These are phyloP conservation scores for Cyclostephanos tholiformis DNA, from an alignment of 108 stramenopile genomes.

Conservation along the genomic window DNA sequence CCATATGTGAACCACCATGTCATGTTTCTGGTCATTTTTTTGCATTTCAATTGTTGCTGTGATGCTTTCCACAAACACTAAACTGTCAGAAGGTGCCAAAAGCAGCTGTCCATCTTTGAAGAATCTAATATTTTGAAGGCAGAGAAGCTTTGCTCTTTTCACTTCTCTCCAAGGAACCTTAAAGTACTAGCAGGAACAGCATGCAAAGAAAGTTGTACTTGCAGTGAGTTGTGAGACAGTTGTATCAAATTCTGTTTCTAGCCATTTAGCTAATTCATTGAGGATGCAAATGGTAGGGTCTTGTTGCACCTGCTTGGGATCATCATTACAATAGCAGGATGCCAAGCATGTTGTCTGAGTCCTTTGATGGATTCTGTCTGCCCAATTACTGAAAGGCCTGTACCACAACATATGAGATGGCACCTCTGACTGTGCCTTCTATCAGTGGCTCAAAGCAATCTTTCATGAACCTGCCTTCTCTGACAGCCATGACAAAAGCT, in stretches of 20 bases:
- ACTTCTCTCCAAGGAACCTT: slow-evolving; percentile 21
- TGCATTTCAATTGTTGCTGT: slow-evolving; percentile 26
- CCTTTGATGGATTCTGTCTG: background rate
- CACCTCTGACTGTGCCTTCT: too few species aligned
- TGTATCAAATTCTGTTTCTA: slow-evolving; percentile 5
- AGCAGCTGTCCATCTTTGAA: background rate
- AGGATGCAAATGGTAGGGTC: slow-evolving; percentile 7
- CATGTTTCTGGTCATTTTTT: slow-evolving; percentile 16
- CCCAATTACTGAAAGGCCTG: background rate
- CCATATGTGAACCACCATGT: slow-evolving; percentile 24
- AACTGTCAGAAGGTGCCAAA: background rate
- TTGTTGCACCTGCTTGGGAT: slow-evolving; percentile 7
- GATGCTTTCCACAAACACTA: slow-evolving; percentile 17
- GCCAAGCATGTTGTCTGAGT: background rate
- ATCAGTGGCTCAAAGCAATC: background rate
- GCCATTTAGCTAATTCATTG: background rate
- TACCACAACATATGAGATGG: background rate
- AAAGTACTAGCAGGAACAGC: slow-evolving; percentile 31
- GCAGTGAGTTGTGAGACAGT: background rate
- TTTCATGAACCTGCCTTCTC: slow-evolving; percentile 4
- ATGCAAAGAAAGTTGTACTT: slow-evolving; percentile 14
- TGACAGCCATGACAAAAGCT: slow-evolving; percentile 33
- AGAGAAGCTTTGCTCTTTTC: background rate
- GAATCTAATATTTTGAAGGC: slow-evolving; percentile 16
- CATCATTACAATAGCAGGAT: slow-evolving; percentile 23